Evolutionary conservation across 2,329 filamentous ascomycete species (phyloP).

Genomic region (Pseudogymnoascus sp.): DNA sequence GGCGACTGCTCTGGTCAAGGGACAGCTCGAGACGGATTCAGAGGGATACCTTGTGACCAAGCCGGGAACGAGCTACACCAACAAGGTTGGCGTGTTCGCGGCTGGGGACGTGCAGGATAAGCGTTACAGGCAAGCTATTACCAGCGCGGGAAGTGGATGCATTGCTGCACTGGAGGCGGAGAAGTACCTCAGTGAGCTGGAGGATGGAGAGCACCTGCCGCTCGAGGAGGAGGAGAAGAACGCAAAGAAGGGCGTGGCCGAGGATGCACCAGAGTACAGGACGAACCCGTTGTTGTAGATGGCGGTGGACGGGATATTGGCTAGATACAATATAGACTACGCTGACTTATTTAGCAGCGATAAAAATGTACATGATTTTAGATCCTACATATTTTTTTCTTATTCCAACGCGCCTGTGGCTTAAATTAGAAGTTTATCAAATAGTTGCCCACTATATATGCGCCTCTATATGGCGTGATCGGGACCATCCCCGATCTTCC

Average conservation of each 20-base stretch:
- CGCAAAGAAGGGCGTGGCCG: slow-evolving; percentile 37
- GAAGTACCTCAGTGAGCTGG: slow-evolving; percentile 71
- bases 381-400: slow-evolving; percentile 3
- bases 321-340: slow-evolving; percentile 7
- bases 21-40: slow-evolving; percentile 75
- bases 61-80: slow-evolving; percentile 82
- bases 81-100: slow-evolving; percentile 84
- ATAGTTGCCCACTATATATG: not conserved
- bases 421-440: slow-evolving; percentile 6
- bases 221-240: slow-evolving; percentile 31
- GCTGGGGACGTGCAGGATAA: slow-evolving; percentile 98
- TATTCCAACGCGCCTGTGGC: not conserved
- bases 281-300: slow-evolving; percentile 55
- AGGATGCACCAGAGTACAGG: slow-evolving; percentile 51
- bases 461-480: slow-evolving; percentile 4
- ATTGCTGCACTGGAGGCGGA: slow-evolving; percentile 94
- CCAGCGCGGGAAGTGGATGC: slow-evolving; percentile 88
- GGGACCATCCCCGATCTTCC: slow-evolving; percentile 1
- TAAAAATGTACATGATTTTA: slow-evolving; percentile 10
- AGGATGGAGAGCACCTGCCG: slow-evolving; percentile 17
- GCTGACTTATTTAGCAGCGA: slow-evolving; percentile 1
- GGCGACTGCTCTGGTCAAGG: slow-evolving; percentile 83
- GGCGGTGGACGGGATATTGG: not conserved
- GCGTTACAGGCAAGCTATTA: slow-evolving; percentile 94
- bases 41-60: slow-evolving; percentile 88